These are phyloP conservation scores for Schizopora paradoxa DNA, from an alignment of 1,284 basidiomycete genomes.

Conservation along the genomic window DNA sequence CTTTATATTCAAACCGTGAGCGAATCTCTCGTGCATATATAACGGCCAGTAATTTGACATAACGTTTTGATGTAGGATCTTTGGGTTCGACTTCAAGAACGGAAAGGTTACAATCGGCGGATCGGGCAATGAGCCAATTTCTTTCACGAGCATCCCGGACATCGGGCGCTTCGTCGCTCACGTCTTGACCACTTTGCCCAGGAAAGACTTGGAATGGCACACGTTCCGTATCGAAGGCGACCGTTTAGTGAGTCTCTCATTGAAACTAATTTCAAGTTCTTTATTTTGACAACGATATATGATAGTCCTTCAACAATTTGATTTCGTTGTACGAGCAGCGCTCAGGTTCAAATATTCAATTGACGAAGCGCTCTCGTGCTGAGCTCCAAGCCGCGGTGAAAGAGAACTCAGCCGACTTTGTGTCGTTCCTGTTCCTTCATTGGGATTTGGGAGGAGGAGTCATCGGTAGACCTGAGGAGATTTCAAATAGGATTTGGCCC, in stretches of 20 bases:
- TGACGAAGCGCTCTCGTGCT: not conserved
- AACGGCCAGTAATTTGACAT: conserved; percentile 25
- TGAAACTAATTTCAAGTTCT: no score
- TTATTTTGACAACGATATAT: no score
- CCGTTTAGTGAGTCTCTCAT: conserved; percentile 19
- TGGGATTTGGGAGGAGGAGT: not conserved
- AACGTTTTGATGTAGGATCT: conserved; percentile 20
- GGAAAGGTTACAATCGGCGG: conserved; percentile 32
- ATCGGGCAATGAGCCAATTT: conserved; percentile 26
- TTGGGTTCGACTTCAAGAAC: conserved; percentile 19
- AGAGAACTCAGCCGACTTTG: not conserved
- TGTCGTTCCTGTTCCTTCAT: not conserved
- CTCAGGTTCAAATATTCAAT: not conserved
- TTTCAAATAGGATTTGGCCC: not conserved
- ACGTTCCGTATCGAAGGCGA: conserved; percentile 35
- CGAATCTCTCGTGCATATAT: not conserved
- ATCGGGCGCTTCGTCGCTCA: conserved; percentile 33
- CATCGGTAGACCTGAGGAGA: not conserved
- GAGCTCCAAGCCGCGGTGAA: not conserved
- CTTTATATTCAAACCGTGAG: conserved; percentile 8
- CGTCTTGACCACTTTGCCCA: conserved; percentile 28
- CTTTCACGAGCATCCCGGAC: conserved; percentile 30
- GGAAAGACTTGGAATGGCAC: conserved; percentile 24
- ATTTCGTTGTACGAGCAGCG: not conserved
- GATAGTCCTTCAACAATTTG: not conserved